phyloP scores from a whole-genome alignment of 345 rosid species.

The Citrus inodora region DNA sequence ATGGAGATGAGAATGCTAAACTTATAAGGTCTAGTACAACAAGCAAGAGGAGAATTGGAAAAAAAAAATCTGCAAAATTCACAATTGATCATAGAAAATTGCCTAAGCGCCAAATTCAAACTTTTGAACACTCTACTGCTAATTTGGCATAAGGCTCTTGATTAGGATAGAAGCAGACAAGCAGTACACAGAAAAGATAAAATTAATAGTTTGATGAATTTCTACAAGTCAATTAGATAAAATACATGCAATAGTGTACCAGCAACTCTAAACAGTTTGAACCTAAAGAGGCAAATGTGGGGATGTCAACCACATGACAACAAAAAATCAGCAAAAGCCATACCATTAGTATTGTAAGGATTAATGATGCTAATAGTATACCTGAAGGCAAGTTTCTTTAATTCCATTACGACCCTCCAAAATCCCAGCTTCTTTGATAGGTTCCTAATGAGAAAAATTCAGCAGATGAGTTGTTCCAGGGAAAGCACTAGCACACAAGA shows the following conservation, averaged over 20 bases:
- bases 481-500: slow-evolving; percentile 13
- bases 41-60: neutral
- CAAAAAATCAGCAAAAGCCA: slow-evolving; percentile 6
- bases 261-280: neutral
- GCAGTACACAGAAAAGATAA: neutral
- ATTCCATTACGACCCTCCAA: slow-evolving; percentile 99
- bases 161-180: neutral
- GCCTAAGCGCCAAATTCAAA: neutral
- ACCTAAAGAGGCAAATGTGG: neutral
- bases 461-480: slow-evolving; percentile 27
- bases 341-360: slow-evolving; percentile 12
- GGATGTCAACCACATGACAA: neutral
- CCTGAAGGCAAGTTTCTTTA: slow-evolving; percentile 99
- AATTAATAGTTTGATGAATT: slow-evolving; percentile 2
- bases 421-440: slow-evolving; percentile 98
- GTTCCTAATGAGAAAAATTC: slow-evolving; percentile 55
- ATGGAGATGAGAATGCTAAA: neutral
- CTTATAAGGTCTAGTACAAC: neutral
- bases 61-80: neutral
- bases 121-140: neutral
- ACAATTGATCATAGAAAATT: neutral
- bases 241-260: neutral
- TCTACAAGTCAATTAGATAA: neutral
- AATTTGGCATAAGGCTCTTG: neutral
- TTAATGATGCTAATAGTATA: slow-evolving; percentile 20